Percentiles rank a stretch among this genome's conserved stretches.
Evolutionary conservation across 106 monocot species (phyloP).

Genomic region (Dendrobium chrysotoxum): DNA sequence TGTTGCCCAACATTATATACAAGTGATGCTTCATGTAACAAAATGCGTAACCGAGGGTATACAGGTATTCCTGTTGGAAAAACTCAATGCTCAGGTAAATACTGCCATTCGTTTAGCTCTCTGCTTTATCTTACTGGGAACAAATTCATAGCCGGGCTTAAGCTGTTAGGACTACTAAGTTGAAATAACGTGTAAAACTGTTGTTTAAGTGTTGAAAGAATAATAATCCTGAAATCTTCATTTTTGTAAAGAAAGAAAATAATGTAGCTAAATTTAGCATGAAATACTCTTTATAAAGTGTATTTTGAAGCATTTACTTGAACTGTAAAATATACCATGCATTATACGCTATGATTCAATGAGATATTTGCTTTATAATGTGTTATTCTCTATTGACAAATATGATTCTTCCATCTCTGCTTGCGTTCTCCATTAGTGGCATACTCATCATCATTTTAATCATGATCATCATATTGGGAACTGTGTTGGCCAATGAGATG

Average conservation of each 20-base stretch:
- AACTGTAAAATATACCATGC: no score
- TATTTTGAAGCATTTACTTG: no score
- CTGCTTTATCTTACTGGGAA: neutral
- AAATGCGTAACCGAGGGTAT: slow-evolving; percentile 11
- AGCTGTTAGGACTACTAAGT: neutral
- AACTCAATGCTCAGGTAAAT: slow-evolving; percentile 27
- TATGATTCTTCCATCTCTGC: no score
- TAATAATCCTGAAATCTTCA: neutral
- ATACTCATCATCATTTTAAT: no score
- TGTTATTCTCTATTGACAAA: no score
- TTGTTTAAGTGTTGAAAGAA: neutral
- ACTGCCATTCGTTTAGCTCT: neutral
- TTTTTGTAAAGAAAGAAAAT: neutral
- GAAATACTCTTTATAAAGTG: no score
- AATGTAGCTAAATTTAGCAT: neutral
- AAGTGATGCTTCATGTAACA: slow-evolving; percentile 16
- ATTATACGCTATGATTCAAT: no score
- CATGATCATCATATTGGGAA: no score
- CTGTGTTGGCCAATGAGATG: no score
- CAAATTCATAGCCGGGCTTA: neutral
- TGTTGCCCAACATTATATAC: slow-evolving; percentile 19
- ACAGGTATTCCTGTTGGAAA: slow-evolving; percentile 14
- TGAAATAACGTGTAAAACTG: neutral
- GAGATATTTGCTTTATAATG: no score
- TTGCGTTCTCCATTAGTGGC: no score